phyloP scores from a whole-genome alignment of 1,139 yeast genomes.

The Kluyveromyces sp. region DNA sequence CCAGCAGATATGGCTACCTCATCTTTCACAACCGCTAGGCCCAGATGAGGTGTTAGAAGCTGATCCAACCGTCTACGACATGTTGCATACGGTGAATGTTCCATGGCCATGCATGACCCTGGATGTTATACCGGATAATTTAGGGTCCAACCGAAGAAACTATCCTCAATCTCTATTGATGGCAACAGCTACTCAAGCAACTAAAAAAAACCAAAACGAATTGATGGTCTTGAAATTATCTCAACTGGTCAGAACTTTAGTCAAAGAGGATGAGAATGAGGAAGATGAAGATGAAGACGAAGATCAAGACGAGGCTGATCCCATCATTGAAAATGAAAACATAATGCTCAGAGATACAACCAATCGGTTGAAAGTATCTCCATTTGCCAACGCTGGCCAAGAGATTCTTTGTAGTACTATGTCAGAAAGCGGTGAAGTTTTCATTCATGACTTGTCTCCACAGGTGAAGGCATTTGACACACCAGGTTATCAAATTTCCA shows the following conservation, averaged over 20 bases:
- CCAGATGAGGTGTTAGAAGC: conserved; percentile 96
- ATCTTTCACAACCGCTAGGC: conserved; percentile 80
- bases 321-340: conserved; percentile 77
- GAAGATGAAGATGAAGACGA: conserved; percentile 59
- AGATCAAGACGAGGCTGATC: conserved; percentile 70
- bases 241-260: conserved; percentile 75
- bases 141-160: conserved; percentile 82
- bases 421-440: conserved; percentile 87
- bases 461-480: conserved; percentile 80
- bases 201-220: conserved; percentile 80
- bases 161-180: conserved; percentile 85
- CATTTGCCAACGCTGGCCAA: conserved; percentile 45
- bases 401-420: conserved; percentile 84
- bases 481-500: conserved; percentile 80
- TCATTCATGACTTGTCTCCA: conserved; percentile 71
- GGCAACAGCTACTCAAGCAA: conserved; percentile 93
- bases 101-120: conserved; percentile 97
- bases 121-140: conserved; percentile 77
- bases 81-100: conserved; percentile 88
- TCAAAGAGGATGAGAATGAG: conserved; percentile 67
- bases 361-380: conserved; percentile 80
- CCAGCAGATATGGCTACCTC: conserved; percentile 64
- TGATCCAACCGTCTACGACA: conserved; percentile 91
- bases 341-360: conserved; percentile 77
- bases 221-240: conserved; percentile 76